Evolutionary conservation across 805 yeast species (phyloP), one percentile per base, ranked within the genome.

Genomic region (Brettanomyces nanus): DNA sequence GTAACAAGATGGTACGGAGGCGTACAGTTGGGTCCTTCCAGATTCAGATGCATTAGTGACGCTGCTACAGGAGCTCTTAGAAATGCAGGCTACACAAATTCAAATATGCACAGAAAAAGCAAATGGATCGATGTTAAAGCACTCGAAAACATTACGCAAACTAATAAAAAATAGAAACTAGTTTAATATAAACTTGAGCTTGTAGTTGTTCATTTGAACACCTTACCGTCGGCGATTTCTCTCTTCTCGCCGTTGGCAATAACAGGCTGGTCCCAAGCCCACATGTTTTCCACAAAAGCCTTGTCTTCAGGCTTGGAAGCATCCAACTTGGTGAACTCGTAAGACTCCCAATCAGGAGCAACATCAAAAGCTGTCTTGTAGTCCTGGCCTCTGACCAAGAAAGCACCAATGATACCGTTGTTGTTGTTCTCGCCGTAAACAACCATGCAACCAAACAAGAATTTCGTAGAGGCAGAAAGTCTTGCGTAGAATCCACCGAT

Each of bases 321-420:
- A 62, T 90, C 97, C 58, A 90, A 73, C 72, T 85, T 80, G 61
- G 77, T 68, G 83, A 75, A 86, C 43, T 62, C 60, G 72, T 85
- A 90, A 35, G 96, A 85, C 71, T 90, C 97, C 95, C 95, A 87
- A 71, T 92, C 98, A 66, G 98, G 97, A 60, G 97, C 98, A 65
- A 92, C 97, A 49, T 90, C 84, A 60, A 90, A 86, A 47, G 96
- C 98, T 65, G 97, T 95, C 41, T 54, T 75, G 61, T 54, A 68
- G 45, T 90, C 95, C 68, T 90, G 85, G 57, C 98, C 98, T 73
- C 97, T 87, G 59, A 90, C 80, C 59, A 92, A 68, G 75, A 90
- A 81, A 61, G 82, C 95, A 73, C 95, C 97, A 54, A 85, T 71
- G 62, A 90, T 89, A 73, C 97, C 97, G 71, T 90, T 90, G 81